Conservation (phyloP, 2,329 filamentous ascomycete genomes). For the Orbilia blumenaviensis region DNA sequence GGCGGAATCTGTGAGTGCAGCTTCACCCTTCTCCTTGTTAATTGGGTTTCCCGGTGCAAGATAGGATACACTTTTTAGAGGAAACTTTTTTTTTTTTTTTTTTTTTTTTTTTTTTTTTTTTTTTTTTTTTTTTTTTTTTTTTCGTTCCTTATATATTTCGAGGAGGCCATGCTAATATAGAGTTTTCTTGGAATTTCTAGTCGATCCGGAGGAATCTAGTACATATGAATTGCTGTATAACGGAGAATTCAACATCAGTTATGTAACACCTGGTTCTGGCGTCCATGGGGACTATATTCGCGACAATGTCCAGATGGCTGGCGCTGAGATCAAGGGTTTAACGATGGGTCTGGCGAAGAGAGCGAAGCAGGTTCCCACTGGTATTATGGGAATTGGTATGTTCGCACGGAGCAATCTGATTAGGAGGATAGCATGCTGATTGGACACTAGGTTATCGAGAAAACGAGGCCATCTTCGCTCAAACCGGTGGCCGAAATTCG, state of each 20-base stretch:
- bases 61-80: neutral
- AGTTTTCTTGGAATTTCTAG: too few species aligned
- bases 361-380: slow-evolving; percentile 45
- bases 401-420: neutral
- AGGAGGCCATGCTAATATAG: too few species aligned
- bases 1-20: slow-evolving; percentile 42
- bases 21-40: neutral
- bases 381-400: slow-evolving; percentile 52
- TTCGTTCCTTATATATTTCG: too few species aligned
- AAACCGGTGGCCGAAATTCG: slow-evolving; percentile 53
- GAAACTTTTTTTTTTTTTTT: too few species aligned
- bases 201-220: slow-evolving; percentile 7
- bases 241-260: slow-evolving; percentile 51
- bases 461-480: slow-evolving; percentile 48
- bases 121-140: too few species aligned
- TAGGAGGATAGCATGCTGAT: neutral
- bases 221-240: slow-evolving; percentile 29
- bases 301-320: slow-evolving; percentile 24
- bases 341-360: slow-evolving; percentile 45
- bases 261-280: slow-evolving; percentile 45
- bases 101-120: too few species aligned
- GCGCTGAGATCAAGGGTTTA: slow-evolving; percentile 19
- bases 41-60: neutral
- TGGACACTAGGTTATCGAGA: slow-evolving; percentile 33
- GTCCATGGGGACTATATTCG: slow-evolving; percentile 49